A percentile compares a stretch with the other conserved stretches of the same genome.
Conservation (phyloP, 2,329 filamentous ascomycete species). For the Zymoseptoria passerinii region DNA sequence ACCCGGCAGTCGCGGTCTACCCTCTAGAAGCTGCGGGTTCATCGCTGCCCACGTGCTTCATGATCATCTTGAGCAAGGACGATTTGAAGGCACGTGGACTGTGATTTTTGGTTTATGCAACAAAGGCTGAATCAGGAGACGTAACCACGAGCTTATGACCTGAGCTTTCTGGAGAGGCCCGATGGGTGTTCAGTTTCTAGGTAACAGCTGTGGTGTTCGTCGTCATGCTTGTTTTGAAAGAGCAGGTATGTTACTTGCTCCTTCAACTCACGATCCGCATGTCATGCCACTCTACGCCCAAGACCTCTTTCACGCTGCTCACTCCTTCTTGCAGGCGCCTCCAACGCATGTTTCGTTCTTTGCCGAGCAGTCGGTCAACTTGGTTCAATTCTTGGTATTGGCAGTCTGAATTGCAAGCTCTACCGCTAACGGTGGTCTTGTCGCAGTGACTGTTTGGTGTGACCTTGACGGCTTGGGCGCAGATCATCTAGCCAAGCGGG, state of each 20-base stretch:
- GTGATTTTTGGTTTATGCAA: no score
- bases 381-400: background rate
- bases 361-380: background rate
- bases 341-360: background rate
- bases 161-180: no score
- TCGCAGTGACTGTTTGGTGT: background rate
- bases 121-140: no score
- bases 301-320: background rate
- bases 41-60: no score
- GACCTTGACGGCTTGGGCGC: background rate
- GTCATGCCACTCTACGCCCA: background rate
- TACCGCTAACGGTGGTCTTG: background rate
- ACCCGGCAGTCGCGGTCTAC: no score
- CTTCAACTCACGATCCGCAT: background rate
- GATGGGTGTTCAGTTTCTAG: background rate
- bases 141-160: no score
- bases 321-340: background rate
- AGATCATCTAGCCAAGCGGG: no score
- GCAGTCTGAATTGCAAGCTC: background rate
- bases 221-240: background rate
- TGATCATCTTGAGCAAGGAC: no score
- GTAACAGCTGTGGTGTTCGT: background rate
- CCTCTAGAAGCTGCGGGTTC: no score
- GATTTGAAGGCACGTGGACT: no score
- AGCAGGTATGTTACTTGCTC: background rate